Conservation (phyloP, 129 eudicot species). For the Artemisia tridentata region DNA sequence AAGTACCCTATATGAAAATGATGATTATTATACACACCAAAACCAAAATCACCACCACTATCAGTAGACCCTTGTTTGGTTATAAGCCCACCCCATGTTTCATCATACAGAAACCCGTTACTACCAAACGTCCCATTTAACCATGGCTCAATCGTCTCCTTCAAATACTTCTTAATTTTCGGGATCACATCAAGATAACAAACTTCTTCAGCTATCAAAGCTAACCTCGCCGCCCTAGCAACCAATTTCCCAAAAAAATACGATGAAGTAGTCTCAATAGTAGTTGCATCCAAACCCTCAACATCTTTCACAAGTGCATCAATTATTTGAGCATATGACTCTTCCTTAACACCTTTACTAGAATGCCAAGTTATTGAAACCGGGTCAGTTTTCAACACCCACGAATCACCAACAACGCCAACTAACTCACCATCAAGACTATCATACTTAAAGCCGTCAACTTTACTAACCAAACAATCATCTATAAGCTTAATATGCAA, state of each 20-base stretch:
- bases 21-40: conserved; percentile 81
- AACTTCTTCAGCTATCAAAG: conserved; percentile 84
- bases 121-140: conserved; percentile 65
- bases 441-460: conserved; percentile 60
- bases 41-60: conserved; percentile 84
- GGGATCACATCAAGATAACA: conserved; percentile 64
- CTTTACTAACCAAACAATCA: conserved; percentile 34
- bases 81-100: conserved; percentile 83
- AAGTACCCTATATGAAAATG: conserved; percentile 88
- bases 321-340: conserved; percentile 44
- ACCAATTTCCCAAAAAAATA: conserved; percentile 84
- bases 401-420: conserved; percentile 83
- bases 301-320: conserved; percentile 67
- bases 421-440: conserved; percentile 87
- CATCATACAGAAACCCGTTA: conserved; percentile 77
- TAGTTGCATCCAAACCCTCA: conserved; percentile 42
- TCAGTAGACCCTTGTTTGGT: conserved; percentile 81
- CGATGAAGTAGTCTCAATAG: conserved; percentile 63
- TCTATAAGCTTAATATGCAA: conserved; percentile 63
- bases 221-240: conserved; percentile 88
- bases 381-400: conserved; percentile 73
- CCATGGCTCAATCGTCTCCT: conserved; percentile 88
- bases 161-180: conserved; percentile 59
- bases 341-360: conserved; percentile 54
- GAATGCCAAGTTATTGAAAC: conserved; percentile 95